These are phyloP conservation scores for Clausena lansium DNA, from an alignment of 345 rosid species.

Conservation along the genomic window DNA sequence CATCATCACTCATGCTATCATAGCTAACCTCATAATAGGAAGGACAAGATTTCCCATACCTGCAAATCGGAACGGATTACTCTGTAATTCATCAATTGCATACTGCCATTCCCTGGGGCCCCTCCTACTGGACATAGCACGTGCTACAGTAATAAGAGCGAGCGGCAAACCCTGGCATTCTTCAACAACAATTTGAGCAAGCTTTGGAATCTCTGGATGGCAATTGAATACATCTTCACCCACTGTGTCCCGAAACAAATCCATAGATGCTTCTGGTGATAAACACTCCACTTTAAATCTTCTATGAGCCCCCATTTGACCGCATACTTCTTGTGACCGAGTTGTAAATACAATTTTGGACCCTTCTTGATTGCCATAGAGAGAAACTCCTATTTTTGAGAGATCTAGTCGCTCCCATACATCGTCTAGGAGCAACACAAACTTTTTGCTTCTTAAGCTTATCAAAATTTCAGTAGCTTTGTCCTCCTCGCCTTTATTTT, in stretches of 20 bases:
- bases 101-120: constrained; percentile 3
- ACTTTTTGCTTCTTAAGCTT: constrained; percentile 4
- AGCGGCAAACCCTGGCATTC: constrained; percentile 27
- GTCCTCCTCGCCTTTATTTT: background rate
- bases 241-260: constrained; percentile 23
- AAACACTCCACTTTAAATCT: constrained; percentile 16
- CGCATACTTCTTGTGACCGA: constrained; percentile 25
- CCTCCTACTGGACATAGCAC: constrained; percentile 17
- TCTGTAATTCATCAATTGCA: background rate
- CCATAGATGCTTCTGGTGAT: background rate
- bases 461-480: background rate
- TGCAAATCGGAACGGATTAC: background rate
- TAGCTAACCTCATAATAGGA: background rate
- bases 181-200: constrained; percentile 16
- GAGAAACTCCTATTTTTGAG: constrained; percentile 22
- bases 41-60: background rate
- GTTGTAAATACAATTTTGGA: constrained; percentile 30
- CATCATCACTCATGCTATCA: constrained; percentile 1
- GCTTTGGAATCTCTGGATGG: constrained; percentile 6
- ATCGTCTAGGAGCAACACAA: constrained; percentile 20
- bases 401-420: background rate
- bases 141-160: constrained; percentile 17
- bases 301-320: constrained; percentile 21
- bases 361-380: background rate
- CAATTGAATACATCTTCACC: constrained; percentile 1